phyloP scores from a whole-genome alignment of 768 basidiomycete species.

The Leccinum pellstonianum region DNA sequence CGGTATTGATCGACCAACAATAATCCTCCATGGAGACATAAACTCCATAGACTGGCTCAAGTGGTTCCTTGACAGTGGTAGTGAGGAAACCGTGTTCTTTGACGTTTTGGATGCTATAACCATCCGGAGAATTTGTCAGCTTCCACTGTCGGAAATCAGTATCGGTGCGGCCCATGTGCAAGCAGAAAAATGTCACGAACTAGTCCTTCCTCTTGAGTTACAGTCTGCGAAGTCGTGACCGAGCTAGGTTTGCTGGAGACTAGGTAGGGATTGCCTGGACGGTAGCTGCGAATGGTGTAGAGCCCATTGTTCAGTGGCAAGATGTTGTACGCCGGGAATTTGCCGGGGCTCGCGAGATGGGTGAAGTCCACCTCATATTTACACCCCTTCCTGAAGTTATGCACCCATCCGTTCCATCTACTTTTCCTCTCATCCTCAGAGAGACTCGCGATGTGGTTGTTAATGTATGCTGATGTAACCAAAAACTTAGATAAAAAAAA shows the following conservation, averaged over 20 bases:
- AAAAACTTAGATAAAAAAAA: too few relatives aligned
- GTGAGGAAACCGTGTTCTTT: neutral
- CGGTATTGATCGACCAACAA: slow-evolving; percentile 2
- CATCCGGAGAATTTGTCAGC: neutral
- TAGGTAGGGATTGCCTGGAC: too few relatives aligned
- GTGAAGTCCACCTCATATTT: neutral
- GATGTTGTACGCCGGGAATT: neutral
- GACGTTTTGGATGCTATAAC: neutral
- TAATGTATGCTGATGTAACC: slow-evolving; percentile 1
- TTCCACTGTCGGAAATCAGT: slow-evolving; percentile 1
- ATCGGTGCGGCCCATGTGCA: neutral
- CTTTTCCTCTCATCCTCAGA: neutral
- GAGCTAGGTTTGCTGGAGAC: too few relatives aligned
- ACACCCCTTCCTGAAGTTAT: neutral
- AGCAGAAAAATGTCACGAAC: neutral
- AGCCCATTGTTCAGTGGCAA: too few relatives aligned
- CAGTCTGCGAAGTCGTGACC: too few relatives aligned
- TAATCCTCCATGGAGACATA: neutral
- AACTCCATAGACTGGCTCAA: neutral
- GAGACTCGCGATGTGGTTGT: neutral
- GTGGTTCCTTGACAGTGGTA: neutral
- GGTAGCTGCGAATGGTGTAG: too few relatives aligned
- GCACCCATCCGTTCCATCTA: neutral
- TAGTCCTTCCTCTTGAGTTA: neutral
- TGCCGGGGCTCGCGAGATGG: neutral